These are phyloP conservation scores for Blepharisma stoltei DNA, from an alignment of 73 alveolate genomes.

Conservation along the genomic window DNA sequence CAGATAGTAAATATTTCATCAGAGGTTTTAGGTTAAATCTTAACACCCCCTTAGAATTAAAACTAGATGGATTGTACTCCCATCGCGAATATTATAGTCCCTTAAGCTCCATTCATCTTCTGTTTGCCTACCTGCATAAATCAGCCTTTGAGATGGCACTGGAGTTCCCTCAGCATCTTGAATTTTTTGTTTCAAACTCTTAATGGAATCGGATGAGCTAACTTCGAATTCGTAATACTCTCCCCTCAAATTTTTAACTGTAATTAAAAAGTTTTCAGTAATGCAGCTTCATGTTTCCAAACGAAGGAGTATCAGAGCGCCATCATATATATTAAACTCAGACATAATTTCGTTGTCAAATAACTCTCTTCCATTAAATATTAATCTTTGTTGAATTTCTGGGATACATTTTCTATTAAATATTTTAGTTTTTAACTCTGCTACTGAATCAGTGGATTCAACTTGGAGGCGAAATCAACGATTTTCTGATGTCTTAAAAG, in stretches of 20 bases:
- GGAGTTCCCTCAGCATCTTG: not conserved
- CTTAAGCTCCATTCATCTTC: conserved; percentile 30
- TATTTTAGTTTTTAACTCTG: not conserved
- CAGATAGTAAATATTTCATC: too few species aligned
- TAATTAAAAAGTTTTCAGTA: not conserved
- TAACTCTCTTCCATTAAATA: not conserved
- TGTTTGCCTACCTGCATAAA: conserved; percentile 31
- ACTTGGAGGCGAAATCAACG: too few species aligned
- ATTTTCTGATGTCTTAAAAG: too few species aligned
- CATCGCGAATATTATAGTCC: conserved; percentile 32
- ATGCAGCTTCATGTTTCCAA: too few species aligned
- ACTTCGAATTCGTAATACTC: not conserved
- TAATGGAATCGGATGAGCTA: not conserved
- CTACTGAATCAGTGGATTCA: not conserved
- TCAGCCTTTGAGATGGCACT: not conserved
- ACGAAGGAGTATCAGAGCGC: too few species aligned
- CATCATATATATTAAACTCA: too few species aligned
- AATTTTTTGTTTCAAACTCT: not conserved
- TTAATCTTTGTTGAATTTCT: conserved; percentile 26
- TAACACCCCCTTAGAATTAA: not conserved
- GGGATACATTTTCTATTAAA: conserved; percentile 33
- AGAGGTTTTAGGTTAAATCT: too few species aligned
- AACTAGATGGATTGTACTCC: conserved; percentile 33
- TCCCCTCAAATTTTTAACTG: not conserved
- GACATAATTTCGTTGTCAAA: not conserved